A percentile compares a stretch with the other conserved stretches of the same genome.
Evolutionary conservation across 805 yeast genomes (phyloP).

Genomic region (Kuraishia piskuri): DNA sequence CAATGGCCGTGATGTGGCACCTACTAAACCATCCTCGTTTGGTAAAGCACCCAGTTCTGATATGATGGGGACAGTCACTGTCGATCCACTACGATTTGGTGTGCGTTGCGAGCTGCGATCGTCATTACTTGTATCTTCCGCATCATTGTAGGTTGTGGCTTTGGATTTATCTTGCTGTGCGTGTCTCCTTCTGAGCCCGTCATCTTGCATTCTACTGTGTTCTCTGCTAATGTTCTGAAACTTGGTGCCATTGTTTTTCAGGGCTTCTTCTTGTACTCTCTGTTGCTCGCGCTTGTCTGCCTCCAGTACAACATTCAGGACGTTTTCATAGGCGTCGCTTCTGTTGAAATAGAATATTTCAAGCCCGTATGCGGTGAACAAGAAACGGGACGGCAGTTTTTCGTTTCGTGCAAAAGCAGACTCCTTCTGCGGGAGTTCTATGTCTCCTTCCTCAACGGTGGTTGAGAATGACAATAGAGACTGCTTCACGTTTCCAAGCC

Average conservation of each 20-base stretch:
- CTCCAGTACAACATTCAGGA: slow-evolving; percentile 26
- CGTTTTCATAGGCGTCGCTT: slow-evolving; percentile 64
- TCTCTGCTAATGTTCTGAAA: background rate
- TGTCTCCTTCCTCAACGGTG: slow-evolving; percentile 13
- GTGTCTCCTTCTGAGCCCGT: slow-evolving; percentile 2
- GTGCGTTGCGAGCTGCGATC: background rate
- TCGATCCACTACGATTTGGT: background rate
- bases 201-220: background rate
- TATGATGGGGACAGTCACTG: background rate
- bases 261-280: slow-evolving; percentile 2
- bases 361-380: slow-evolving; percentile 60
- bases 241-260: background rate
- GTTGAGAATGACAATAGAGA: slow-evolving; percentile 19
- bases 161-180: background rate
- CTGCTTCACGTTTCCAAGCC: slow-evolving; percentile 49
- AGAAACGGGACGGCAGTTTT: slow-evolving; percentile 46
- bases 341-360: slow-evolving; percentile 82
- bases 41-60: background rate
- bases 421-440: slow-evolving; percentile 11
- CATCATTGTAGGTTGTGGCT: background rate
- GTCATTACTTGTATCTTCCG: background rate
- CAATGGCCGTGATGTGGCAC: background rate
- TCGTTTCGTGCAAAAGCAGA: slow-evolving; percentile 24
- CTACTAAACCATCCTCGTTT: background rate
- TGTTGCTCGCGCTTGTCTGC: slow-evolving; percentile 2